Percentiles rank a stretch among this genome's conserved stretches.
Evolutionary conservation across 208 protist species (phyloP).

Genomic region (Naegleria fowleri): DNA sequence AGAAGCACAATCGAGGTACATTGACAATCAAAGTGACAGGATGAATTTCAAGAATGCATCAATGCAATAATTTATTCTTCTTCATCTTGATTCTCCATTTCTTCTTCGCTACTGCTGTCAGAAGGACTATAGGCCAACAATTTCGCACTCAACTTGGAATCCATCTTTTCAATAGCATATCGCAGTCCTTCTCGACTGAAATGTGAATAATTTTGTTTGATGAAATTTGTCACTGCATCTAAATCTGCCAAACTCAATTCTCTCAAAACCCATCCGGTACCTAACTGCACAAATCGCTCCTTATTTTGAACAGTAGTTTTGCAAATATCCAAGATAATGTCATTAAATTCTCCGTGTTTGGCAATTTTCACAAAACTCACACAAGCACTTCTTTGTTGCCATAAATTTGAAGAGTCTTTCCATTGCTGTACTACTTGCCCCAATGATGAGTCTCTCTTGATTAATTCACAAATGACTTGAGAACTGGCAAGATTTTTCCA

Average conservation of each 20-base stretch:
- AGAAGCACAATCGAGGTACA: no score
- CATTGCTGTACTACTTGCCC: not conserved
- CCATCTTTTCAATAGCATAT: conserved; percentile 27
- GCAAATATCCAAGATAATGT: not conserved
- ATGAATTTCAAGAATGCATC: no score
- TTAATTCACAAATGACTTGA: not conserved
- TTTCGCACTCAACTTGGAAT: not conserved
- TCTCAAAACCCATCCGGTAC: not conserved
- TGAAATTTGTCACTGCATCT: not conserved
- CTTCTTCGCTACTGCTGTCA: no score
- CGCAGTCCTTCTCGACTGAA: conserved; percentile 14
- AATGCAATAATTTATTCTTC: no score
- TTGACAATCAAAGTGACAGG: no score
- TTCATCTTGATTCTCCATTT: no score
- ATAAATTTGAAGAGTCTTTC: not conserved
- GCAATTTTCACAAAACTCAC: conserved; percentile 18
- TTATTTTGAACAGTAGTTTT: not conserved
- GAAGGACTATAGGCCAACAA: not conserved
- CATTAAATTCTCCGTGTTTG: not conserved
- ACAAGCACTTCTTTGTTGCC: not conserved
- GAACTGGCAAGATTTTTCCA: no score
- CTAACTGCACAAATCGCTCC: not conserved
- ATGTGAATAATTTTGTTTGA: not conserved
- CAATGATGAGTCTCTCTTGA: not conserved
- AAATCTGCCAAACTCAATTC: not conserved